Percentiles rank a stretch among this genome's conserved stretches.
phyloP scores from a whole-genome alignment of 2,329 filamentous ascomycete genomes.

The Colletotrichum salicis region DNA sequence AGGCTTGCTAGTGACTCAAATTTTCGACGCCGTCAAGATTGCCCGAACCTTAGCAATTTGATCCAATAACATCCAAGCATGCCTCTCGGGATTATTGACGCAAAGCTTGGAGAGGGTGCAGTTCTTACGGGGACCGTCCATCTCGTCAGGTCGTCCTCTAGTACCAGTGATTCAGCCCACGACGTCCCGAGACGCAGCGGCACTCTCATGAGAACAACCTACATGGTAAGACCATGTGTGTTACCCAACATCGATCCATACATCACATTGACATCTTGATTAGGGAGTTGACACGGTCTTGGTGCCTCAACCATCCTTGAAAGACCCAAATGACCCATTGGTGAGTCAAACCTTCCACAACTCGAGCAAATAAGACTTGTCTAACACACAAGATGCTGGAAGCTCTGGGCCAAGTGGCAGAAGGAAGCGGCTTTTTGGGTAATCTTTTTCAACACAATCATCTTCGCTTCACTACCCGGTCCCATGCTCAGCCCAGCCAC shows the following conservation, averaged over 20 bases:
- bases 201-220: background rate
- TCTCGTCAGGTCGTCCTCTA: background rate
- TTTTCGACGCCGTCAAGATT: background rate
- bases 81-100: background rate
- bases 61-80: background rate
- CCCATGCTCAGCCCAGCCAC: background rate
- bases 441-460: background rate
- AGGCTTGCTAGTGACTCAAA: background rate
- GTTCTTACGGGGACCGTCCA: background rate
- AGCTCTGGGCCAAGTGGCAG: background rate
- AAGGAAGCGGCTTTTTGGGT: background rate
- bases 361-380: too few species aligned
- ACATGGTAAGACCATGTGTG: background rate
- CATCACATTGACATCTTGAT: background rate
- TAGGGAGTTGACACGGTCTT: background rate
- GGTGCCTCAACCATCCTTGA: background rate
- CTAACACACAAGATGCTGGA: background rate
- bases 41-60: background rate
- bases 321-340: background rate
- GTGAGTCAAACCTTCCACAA: background rate
- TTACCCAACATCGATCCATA: too few species aligned
- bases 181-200: background rate
- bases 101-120: background rate
- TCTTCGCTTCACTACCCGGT: background rate
- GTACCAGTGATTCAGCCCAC: background rate